Conservation (phyloP, 2,329 filamentous ascomycete species). For the Hypocrella siamensis region DNA sequence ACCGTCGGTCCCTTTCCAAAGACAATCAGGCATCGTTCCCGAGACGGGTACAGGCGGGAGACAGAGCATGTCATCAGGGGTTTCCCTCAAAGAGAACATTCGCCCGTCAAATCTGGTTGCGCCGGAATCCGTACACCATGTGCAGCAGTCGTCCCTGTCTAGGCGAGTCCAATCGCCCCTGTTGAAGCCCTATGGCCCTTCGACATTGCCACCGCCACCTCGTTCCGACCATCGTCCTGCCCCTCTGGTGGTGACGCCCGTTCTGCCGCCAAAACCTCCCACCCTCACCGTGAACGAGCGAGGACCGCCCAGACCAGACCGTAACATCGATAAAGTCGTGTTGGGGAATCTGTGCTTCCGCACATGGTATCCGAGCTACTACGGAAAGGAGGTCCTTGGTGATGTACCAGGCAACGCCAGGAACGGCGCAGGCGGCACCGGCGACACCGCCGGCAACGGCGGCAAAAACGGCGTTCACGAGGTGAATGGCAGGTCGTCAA, state of each 20-base stretch:
- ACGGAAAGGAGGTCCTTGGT: constrained; percentile 54
- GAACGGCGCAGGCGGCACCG: constrained; percentile 8
- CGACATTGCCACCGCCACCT: constrained; percentile 14
- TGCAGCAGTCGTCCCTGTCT: constrained; percentile 16
- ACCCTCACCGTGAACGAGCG: constrained; percentile 12
- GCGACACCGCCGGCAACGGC: constrained; percentile 8
- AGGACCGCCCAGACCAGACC: constrained; percentile 33
- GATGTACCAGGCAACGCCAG: constrained; percentile 21
- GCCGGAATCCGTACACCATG: constrained; percentile 25
- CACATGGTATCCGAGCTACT: constrained; percentile 89
- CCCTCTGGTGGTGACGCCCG: constrained; percentile 14
- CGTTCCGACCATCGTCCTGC: constrained; percentile 12
- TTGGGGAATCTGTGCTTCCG: constrained; percentile 72
- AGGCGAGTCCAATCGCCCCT: constrained; percentile 13
- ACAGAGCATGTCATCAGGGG: constrained; percentile 3
- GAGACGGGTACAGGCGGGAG: not conserved
- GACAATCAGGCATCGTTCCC: not conserved
- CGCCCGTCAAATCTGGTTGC: constrained; percentile 20
- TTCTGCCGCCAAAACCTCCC: constrained; percentile 19
- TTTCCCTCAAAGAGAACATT: constrained; percentile 8
- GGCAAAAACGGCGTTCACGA: constrained; percentile 15
- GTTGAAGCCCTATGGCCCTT: constrained; percentile 18
- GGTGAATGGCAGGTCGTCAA: constrained; percentile 11
- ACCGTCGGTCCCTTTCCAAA: not conserved
- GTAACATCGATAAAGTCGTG: constrained; percentile 77